Percentiles rank a stretch among this genome's conserved stretches.
These are phyloP conservation scores for Ophiostoma novo-ulmi DNA, from an alignment of 2,329 filamentous ascomycete genomes.

Conservation along the genomic window DNA sequence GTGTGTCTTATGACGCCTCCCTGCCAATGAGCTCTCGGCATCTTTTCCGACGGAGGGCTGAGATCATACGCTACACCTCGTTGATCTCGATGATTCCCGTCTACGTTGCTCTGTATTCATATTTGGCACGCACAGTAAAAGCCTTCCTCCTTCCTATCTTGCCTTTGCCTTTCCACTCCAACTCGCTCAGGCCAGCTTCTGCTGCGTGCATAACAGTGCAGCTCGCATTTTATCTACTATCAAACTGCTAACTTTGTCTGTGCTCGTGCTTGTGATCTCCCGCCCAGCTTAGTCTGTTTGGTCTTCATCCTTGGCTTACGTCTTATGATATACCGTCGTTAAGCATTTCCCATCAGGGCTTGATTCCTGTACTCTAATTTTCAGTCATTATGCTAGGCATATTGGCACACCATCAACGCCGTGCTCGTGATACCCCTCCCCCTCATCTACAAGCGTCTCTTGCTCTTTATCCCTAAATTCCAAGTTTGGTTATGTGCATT, in stretches of 20 bases:
- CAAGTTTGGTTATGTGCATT: neutral
- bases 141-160: no score
- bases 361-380: neutral
- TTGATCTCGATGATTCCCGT: slow-evolving; percentile 7
- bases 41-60: slow-evolving; percentile 7
- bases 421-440: neutral
- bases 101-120: neutral
- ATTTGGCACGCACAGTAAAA: neutral
- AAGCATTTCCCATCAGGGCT: neutral
- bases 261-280: neutral
- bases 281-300: slow-evolving; percentile 1
- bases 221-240: neutral
- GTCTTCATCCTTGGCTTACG: neutral
- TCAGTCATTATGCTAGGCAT: neutral
- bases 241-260: neutral
- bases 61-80: slow-evolving; percentile 6
- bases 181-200: neutral
- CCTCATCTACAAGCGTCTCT: neutral
- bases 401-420: neutral
- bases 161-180: neutral
- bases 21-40: slow-evolving; percentile 1
- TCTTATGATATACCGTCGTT: neutral
- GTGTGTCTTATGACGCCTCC: slow-evolving; percentile 7
- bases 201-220: neutral
- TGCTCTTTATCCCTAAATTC: neutral